Conservation (phyloP, 805 yeast genomes). For the Teunomyces stri region DNA sequence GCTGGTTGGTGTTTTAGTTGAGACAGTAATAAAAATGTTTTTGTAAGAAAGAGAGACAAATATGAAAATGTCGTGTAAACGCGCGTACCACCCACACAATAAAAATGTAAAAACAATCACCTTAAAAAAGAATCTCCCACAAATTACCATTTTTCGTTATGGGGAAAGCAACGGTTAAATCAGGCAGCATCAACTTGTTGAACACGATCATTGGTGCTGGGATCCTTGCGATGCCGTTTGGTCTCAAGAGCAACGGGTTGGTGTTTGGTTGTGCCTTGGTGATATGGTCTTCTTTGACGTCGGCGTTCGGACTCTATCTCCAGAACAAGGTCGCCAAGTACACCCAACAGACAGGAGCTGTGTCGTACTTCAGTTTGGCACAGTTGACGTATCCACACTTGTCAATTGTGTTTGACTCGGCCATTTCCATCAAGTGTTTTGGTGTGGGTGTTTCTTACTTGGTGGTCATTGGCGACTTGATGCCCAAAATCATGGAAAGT, state of each 20-base stretch:
- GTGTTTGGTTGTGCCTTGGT: conserved; percentile 55
- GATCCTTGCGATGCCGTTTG: conserved; percentile 69
- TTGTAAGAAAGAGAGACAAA: too few species aligned
- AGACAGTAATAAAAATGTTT: background rate
- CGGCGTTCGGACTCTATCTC: conserved; percentile 65
- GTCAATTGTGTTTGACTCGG: conserved; percentile 67
- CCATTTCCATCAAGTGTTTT: conserved; percentile 74
- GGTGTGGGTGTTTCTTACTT: conserved; percentile 73
- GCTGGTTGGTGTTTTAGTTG: conserved; percentile 65
- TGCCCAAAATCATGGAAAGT: conserved; percentile 56
- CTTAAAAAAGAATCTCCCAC: background rate
- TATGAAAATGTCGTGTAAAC: too few species aligned
- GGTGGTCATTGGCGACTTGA: conserved; percentile 72
- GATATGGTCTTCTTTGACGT: conserved; percentile 59
- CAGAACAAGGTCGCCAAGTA: conserved; percentile 60
- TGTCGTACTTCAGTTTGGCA: conserved; percentile 44
- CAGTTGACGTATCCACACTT: conserved; percentile 68
- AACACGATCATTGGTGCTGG: conserved; percentile 86
- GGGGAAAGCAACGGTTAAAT: conserved; percentile 17
- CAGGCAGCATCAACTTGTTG: conserved; percentile 52
- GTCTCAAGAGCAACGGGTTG: conserved; percentile 67
- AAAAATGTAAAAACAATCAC: background rate
- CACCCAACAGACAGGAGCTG: conserved; percentile 41
- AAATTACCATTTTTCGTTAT: conserved; percentile 3
- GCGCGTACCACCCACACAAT: background rate